Base-by-base conservation (phyloP, 2,329 filamentous ascomycete species). In the Paracamarosporium sp. region DNA sequence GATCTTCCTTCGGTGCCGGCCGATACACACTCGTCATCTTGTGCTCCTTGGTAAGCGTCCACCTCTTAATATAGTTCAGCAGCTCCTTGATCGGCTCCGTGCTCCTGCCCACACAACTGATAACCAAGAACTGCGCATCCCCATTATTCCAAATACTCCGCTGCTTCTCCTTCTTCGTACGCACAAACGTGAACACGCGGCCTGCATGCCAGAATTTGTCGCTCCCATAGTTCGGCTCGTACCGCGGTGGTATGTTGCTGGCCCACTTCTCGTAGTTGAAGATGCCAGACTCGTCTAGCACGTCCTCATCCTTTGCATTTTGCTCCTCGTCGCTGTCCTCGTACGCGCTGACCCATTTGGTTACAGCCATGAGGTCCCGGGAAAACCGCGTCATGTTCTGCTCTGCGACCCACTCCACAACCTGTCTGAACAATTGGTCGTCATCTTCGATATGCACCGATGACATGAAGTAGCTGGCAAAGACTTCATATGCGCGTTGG, bases 181-280 rank as follows among this genome's bases (percentile, higher is more conserved):
- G 72, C 8, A 66, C 61, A 60, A 84, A 77, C 53, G 76, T 71
- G 66, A 82, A 76, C 6, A 68, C 58, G 0, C 75, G 71, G 3
- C 80, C 77, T 1, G 77, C 69, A 55, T 79, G 74, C 60, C 72
- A 79, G 62, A 85, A 80, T 35, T 64, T 70, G 57, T 83, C 76
- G 27, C 67, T 67, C 1, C 82, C 82, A 50, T 79, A 80, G 56
- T 81, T 80, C 0, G 82, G 82, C 56, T 83, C 80, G 55, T 81
- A 85, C 3, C 75, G 73, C 1, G 80, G 81, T 1, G 82, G 82
- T 3, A 79, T 75, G 5, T 78, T 78, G 31, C 80, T 78, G 11
- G 76, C 75, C 78, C 80, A 83, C 57, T 80, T 80, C 56, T 78
- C 79, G 63, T 80, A 83, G 60, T 83, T 81, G 67, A 84, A 81